Base-by-base conservation (phyloP, 2,329 filamentous ascomycete genomes). In the Diplodia scrobiculata region DNA sequence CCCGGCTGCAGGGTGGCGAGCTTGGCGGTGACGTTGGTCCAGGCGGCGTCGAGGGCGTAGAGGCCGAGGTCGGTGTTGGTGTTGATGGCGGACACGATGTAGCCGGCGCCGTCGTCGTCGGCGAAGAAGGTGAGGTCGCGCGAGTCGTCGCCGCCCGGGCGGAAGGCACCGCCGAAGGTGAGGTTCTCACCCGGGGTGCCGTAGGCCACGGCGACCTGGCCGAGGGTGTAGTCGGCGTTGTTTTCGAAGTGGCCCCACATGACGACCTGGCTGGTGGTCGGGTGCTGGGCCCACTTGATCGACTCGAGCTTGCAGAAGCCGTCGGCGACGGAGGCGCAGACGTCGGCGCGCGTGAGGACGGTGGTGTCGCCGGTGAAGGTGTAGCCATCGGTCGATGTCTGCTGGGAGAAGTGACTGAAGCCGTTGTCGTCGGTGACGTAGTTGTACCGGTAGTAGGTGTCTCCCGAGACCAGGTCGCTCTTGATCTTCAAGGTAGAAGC, bases 191-290 rank as follows among this genome's bases (percentile, higher is more conserved):
- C 66, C 11, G 70, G 69, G 1, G 41, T 66, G 21, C 52, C 69
- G 38, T 70, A 67, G 5, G 70, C 70, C 3, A 70, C 70, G n/a
- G 70, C 70, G 3, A 70, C 68, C 50, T 67, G 66, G n/a, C 66
- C 70, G 2, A 70, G 65, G 7, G 29, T 63, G 55, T 71, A 71
- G 45, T 70, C 69, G 14, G 67, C 58, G 5, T 60, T 66, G 25
- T 66, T 63, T 17, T 71, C 70, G 36, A 68, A 70, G 32, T 71
- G 70, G 41, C 68, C 67, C 66, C 68, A 71, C 69, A 71, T 70
- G 13, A 71, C 67, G 27, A 68, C 69, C 13, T 69, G 48, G 3
- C 51, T 54, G 9, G 63, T 66, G 17, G 38, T 60, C 4, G 69
- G 68, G 47, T 70, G 62, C 51, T 67, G 65, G 0, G 64, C 58